Base-by-base conservation (phyloP, 176 grass and related monocot species). In the Ananas comosus region DNA sequence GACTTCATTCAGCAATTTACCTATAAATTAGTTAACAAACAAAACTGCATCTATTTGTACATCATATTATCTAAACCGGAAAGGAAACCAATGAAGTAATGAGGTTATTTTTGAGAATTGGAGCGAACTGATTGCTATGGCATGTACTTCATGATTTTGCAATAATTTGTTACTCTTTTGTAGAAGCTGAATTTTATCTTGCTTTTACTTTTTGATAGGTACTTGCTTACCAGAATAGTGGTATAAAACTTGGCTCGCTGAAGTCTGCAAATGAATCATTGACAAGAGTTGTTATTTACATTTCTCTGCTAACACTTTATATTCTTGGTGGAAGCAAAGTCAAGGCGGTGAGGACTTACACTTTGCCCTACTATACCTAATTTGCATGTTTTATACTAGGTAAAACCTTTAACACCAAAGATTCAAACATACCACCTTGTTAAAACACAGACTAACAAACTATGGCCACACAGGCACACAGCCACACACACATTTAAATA, bases 191-290 rank as follows among this genome's bases (percentile, higher is more conserved):
- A n/a, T n/a, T 69, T 76, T 21, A 11, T 19, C 65, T 51, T 13
- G 33, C 7, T 53, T 76, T 79, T 72, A 66, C 53, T 73, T 83
- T 78, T 83, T 78, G 64, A 64, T 74, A 96, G 88, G 92, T 83
- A 71, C 72, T 29, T 83, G 81, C 79, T 53, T 96, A 89, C 71
- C 88, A 96, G 85, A 85, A 77, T 53, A 92, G 79, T 72, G 93
- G 93, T 57, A 89, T 82, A 64, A 96, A 84, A 84, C 86, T 96
- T 74, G 93, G 93, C 63, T 66, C 81, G 13, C 77, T 96, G 80
- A 96, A 89, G 85, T 83, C 93, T 83, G 83, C 93, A 80, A 96
- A 96, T 67, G 93, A 96, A 76, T 96, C 93, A 49, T 78, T 96
- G 72, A 96, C 93, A 81, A 81, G 93, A 24, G 77, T 79, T 13